phyloP scores from a whole-genome alignment of 176 grass and related monocot genomes.

The Oropetium thomaeum region DNA sequence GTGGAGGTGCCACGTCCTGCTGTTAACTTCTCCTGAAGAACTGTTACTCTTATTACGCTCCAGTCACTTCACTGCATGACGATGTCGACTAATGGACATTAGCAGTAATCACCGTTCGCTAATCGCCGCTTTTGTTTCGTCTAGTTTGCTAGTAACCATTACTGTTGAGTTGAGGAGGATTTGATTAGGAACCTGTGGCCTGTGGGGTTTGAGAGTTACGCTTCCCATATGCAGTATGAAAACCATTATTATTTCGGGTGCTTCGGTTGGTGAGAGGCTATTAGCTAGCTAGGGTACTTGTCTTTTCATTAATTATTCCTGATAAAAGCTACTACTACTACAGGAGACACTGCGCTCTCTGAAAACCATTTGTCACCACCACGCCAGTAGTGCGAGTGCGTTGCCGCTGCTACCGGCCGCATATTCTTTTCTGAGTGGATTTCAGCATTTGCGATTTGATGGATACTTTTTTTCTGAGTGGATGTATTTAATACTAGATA shows the following conservation, averaged over 20 bases:
- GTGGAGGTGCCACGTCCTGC: conserved; percentile 19
- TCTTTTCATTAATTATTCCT: no score
- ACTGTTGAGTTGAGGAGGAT: background rate
- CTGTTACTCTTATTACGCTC: background rate
- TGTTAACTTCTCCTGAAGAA: background rate
- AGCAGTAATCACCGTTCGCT: background rate
- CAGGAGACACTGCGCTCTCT: no score
- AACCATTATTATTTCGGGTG: background rate
- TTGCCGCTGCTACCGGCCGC: no score
- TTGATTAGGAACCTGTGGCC: no score
- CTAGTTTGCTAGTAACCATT: background rate
- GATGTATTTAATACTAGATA: background rate
- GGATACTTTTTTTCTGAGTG: background rate
- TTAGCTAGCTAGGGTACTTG: no score
- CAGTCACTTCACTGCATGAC: background rate
- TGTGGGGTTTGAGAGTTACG: background rate
- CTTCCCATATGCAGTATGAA: background rate
- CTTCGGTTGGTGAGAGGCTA: background rate
- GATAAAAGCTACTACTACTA: no score
- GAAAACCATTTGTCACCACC: no score
- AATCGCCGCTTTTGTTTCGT: background rate
- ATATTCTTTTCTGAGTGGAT: background rate
- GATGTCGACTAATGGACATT: background rate
- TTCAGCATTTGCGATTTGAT: background rate
- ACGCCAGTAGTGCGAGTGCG: no score